Evolutionary conservation across 345 rosid genomes (phyloP), one percentile per base, ranked within the genome.

Genomic region (Citrus mangshanensis): DNA sequence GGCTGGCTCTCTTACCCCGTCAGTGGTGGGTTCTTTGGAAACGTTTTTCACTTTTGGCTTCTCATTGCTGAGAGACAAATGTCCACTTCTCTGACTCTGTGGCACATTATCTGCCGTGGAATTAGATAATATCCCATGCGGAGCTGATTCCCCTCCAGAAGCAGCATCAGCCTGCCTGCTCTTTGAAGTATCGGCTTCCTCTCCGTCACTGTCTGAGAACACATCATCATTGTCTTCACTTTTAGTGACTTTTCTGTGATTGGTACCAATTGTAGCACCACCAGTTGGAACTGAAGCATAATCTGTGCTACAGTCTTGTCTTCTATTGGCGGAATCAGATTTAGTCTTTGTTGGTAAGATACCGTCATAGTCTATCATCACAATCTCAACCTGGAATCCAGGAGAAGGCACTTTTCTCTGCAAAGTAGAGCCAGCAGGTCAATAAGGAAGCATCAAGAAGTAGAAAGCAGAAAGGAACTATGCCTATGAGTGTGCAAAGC

Each of bases 391-490:
- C 80, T 90, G 92, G 84, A 93, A 93, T 61, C 97, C 99, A 1
- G 97, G 97, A 25, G 93, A 90, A n/a, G 98, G 97, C 59, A 94
- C 82, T 84, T 92, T 96, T 77, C 97, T 87, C 98, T 94, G 87
- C 85, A 69, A 64, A 65, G 70, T 51, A 46, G 27, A 70, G 18
- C 65, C 68, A 24, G 22, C 25, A 49, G 30, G 30, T 62, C 54
- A 60, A n/a, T 30, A 66, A n/a, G 24, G 68, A 70, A 66, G 19
- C 16, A 30, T 24, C 9, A 51, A 32, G 7, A 27, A 62, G 46
- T 38, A 7, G n/a, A 55, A 10, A 77, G 59, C 18, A 42, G 25
- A 22, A 46, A 55, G 30, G 59, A 49, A 7, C 35, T 14, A 46
- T 2, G 32, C 16, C 68, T 35, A 77, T 46, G 3, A 51, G 21